A percentile compares a stretch with the other conserved stretches of the same genome.
Conservation (phyloP, 1,139 yeast species). For the Geotrichum siamense region DNA sequence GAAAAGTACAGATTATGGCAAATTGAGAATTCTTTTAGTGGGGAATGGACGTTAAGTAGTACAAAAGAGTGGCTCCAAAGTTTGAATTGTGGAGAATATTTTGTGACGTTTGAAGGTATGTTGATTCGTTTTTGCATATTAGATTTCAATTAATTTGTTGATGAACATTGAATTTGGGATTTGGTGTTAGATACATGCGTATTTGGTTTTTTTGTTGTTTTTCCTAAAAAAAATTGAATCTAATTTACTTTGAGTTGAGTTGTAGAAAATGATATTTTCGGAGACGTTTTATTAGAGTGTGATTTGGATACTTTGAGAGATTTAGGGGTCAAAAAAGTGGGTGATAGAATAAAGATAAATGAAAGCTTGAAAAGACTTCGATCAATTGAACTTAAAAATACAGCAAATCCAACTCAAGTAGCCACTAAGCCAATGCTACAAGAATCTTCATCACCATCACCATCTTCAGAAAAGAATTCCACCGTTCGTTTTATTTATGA, state of each 20-base stretch:
- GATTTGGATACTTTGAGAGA: conserved; percentile 66
- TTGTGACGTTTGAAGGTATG: conserved; percentile 22
- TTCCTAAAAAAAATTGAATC: not conserved
- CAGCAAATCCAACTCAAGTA: conserved; percentile 18
- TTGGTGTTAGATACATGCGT: too few relatives aligned
- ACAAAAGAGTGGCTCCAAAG: conserved; percentile 32
- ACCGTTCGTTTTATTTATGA: conserved; percentile 55
- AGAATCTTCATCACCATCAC: conserved; percentile 25
- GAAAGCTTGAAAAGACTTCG: conserved; percentile 38
- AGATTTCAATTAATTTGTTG: too few relatives aligned
- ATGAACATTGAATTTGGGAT: too few relatives aligned
- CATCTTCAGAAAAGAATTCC: conserved; percentile 35
- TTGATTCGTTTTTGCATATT: too few relatives aligned
- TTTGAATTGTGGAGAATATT: conserved; percentile 26
- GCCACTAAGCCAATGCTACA: conserved; percentile 24
- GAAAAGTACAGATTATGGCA: too few relatives aligned
- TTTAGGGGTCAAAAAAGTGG: conserved; percentile 68
- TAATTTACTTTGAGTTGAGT: conserved; percentile 12
- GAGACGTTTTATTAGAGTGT: conserved; percentile 54
- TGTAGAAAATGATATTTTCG: conserved; percentile 46
- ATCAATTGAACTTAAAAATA: conserved; percentile 17
- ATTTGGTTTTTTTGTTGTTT: not conserved
- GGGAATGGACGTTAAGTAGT: conserved; percentile 29
- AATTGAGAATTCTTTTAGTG: conserved; percentile 1
- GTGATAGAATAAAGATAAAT: conserved; percentile 68